A percentile compares a stretch with the other conserved stretches of the same genome.
Evolutionary conservation across 345 rosid species (phyloP).

Genomic region (Corymbia maculata): DNA sequence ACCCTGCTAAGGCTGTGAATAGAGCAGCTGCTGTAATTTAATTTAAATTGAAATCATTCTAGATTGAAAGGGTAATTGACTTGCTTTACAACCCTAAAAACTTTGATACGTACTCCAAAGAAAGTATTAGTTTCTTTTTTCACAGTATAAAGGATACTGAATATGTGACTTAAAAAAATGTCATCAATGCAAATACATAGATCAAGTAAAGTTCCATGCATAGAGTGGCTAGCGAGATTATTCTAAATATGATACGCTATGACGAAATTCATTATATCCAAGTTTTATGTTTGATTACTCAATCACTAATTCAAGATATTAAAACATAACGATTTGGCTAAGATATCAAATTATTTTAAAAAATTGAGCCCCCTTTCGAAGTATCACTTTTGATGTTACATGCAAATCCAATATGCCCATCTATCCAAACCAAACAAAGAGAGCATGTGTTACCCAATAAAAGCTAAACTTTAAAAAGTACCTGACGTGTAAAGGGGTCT

Average conservation of each 20-base stretch:
- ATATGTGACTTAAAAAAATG: neutral
- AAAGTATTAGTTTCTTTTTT: neutral
- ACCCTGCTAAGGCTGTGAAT: too few relatives aligned
- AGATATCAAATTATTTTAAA: neutral
- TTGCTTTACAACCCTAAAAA: neutral
- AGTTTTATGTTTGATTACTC: neutral
- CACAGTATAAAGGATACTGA: neutral
- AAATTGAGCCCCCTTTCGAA: neutral
- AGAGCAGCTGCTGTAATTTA: too few relatives aligned
- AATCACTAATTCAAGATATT: neutral
- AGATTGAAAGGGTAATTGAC: neutral
- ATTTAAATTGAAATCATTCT: too few relatives aligned
- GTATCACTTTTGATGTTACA: too few relatives aligned
- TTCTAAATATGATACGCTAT: fast-evolving
- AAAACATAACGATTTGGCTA: neutral
- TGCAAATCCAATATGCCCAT: too few relatives aligned
- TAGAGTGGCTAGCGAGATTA: neutral
- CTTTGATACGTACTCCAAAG: neutral
- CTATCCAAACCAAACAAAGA: neutral
- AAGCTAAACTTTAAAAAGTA: neutral
- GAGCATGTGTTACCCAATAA: neutral
- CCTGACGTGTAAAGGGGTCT: neutral
- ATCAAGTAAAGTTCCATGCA: neutral
- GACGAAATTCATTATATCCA: neutral
- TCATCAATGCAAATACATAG: neutral